phyloP scores from a whole-genome alignment of 805 yeast species.

The Candida nemodendra region DNA sequence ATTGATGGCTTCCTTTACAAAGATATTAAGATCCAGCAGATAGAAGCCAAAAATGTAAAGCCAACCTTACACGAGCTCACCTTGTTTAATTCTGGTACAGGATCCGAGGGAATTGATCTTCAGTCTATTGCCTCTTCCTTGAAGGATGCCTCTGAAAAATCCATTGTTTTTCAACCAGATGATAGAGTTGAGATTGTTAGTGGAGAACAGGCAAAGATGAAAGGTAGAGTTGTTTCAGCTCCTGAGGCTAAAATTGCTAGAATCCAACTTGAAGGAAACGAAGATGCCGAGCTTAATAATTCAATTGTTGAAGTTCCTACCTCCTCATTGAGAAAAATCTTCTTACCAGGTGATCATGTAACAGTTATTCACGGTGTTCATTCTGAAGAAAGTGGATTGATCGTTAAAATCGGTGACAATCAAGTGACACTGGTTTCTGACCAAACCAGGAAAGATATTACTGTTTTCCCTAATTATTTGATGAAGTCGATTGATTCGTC shows the following conservation, averaged over 20 bases:
- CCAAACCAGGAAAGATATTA: conserved; percentile 81
- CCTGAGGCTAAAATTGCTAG: conserved; percentile 55
- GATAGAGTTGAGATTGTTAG: conserved; percentile 88
- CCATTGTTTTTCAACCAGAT: conserved; percentile 79
- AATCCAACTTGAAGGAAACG: conserved; percentile 48
- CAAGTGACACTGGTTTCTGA: conserved; percentile 89
- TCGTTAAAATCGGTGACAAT: conserved; percentile 76
- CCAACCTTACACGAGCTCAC: conserved; percentile 90
- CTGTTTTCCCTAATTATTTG: conserved; percentile 89
- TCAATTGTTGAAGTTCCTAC: conserved; percentile 75
- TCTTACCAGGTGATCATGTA: conserved; percentile 91
- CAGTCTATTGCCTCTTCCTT: conserved; percentile 84
- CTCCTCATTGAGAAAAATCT: conserved; percentile 77
- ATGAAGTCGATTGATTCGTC: conserved; percentile 86
- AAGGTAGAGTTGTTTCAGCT: conserved; percentile 73
- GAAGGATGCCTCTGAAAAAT: conserved; percentile 56
- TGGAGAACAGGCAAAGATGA: conserved; percentile 92
- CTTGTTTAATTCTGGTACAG: conserved; percentile 67
- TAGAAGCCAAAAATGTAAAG: conserved; percentile 75
- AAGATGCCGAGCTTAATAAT: conserved; percentile 57
- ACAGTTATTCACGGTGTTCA: conserved; percentile 90
- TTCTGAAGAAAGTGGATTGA: conserved; percentile 91
- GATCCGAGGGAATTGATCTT: conserved; percentile 85
- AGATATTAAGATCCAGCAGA: conserved; percentile 77
- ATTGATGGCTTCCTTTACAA: conserved; percentile 84